Conservation (phyloP, 768 basidiomycete species). For the Trametes villosa region DNA sequence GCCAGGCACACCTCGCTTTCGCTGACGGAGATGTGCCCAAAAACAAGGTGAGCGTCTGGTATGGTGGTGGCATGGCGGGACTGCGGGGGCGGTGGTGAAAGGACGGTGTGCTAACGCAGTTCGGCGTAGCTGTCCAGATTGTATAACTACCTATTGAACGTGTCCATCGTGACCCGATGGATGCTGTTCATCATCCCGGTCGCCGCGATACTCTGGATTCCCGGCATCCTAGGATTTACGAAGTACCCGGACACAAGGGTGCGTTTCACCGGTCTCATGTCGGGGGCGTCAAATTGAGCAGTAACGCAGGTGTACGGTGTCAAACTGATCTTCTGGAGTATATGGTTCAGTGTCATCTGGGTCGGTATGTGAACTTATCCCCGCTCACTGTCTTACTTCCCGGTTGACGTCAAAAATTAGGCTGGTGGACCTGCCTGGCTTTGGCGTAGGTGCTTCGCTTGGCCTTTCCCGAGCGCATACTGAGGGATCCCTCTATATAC, state of each 20-base stretch:
- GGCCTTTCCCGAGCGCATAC: not conserved
- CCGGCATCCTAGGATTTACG: slow-evolving; percentile 70
- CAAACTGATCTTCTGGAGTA: slow-evolving; percentile 75
- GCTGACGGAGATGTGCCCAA: slow-evolving; percentile 67
- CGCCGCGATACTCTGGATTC: slow-evolving; percentile 69
- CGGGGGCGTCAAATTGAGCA: not conserved
- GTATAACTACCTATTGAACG: slow-evolving; percentile 76
- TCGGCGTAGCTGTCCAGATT: slow-evolving; percentile 54
- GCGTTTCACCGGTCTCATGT: slow-evolving; percentile 25
- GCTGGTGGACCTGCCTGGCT: slow-evolving; percentile 82
- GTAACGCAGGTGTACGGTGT: slow-evolving; percentile 59
- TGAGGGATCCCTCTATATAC: not conserved
- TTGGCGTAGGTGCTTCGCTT: slow-evolving; percentile 50
- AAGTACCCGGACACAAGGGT: slow-evolving; percentile 55
- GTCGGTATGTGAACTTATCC: slow-evolving; percentile 48
- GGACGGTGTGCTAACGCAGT: not conserved
- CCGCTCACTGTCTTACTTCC: not conserved
- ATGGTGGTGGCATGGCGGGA: no score
- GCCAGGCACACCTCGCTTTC: slow-evolving; percentile 53
- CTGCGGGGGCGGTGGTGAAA: not conserved
- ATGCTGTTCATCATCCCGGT: slow-evolving; percentile 77
- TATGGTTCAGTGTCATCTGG: slow-evolving; percentile 85
- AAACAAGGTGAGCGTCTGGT: slow-evolving; percentile 44
- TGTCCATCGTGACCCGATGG: slow-evolving; percentile 82
- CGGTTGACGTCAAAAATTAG: slow-evolving; percentile 32